These are phyloP conservation scores for Cylindrotheca fusiformis DNA, from an alignment of 108 stramenopile species.

Conservation along the genomic window DNA sequence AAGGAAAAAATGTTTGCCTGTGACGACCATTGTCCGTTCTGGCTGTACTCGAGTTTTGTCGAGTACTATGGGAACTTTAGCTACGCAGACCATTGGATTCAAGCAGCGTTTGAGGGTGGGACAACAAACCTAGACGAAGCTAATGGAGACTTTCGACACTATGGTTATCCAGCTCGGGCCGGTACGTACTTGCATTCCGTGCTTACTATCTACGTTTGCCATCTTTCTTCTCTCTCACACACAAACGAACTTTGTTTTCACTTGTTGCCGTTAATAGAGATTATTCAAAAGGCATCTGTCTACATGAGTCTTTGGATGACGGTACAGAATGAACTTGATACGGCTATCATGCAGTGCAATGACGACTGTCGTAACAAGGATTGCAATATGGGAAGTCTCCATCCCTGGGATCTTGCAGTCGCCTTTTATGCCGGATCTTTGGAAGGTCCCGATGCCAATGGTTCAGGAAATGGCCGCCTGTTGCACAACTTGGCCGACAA, in stretches of 20 bases:
- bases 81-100: constrained; percentile 73
- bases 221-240: not conserved
- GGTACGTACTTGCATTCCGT: not conserved
- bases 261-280: constrained; percentile 34
- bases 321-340: constrained; percentile 49
- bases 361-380: constrained; percentile 33
- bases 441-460: constrained; percentile 48
- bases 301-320: constrained; percentile 74
- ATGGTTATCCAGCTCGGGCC: constrained; percentile 10
- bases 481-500: constrained; percentile 76
- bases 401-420: constrained; percentile 62
- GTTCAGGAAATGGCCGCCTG: constrained; percentile 45
- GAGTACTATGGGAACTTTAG: constrained; percentile 66
- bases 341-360: constrained; percentile 72
- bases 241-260: not conserved
- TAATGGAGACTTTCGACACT: constrained; percentile 37
- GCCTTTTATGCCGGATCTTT: constrained; percentile 60
- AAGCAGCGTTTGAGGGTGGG: constrained; percentile 58
- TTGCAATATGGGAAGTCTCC: constrained; percentile 67
- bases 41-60: constrained; percentile 46
- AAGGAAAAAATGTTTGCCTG: constrained; percentile 39
- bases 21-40: constrained; percentile 36
- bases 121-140: constrained; percentile 52
- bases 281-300: constrained; percentile 64
- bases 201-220: not conserved